Evolutionary conservation across 495 filamentous ascomycete species (phyloP).

Genomic region (Hypoxylon lenormandii): DNA sequence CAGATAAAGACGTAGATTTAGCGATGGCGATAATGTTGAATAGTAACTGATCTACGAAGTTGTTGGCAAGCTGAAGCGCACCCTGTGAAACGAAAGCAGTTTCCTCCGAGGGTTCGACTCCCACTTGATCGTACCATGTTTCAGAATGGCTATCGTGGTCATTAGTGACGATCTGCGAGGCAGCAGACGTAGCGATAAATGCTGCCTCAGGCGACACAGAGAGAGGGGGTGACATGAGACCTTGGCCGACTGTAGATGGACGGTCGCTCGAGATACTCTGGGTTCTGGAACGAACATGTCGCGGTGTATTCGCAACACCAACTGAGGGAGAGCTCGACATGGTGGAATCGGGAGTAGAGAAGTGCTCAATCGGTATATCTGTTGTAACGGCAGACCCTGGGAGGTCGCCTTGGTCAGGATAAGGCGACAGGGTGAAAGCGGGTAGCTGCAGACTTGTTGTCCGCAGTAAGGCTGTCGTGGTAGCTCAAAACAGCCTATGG

Average conservation of each 20-base stretch:
- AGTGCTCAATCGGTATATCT: slow-evolving; percentile 45
- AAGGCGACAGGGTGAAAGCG: slow-evolving; percentile 43
- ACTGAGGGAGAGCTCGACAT: slow-evolving; percentile 57
- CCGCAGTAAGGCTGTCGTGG: slow-evolving; percentile 13
- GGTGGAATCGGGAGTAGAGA: slow-evolving; percentile 52
- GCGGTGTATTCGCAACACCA: slow-evolving; percentile 53
- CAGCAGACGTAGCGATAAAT: slow-evolving; percentile 89
- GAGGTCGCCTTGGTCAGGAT: slow-evolving; percentile 44
- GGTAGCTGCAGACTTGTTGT: slow-evolving; percentile 34
- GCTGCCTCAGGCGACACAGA: slow-evolving; percentile 81
- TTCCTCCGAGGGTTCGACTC: slow-evolving; percentile 71
- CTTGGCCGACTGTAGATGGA: slow-evolving; percentile 61
- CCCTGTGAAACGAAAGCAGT: slow-evolving; percentile 78
- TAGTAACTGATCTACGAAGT: slow-evolving; percentile 92
- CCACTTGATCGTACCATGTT: slow-evolving; percentile 72
- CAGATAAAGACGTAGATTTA: slow-evolving; percentile 81
- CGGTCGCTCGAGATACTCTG: slow-evolving; percentile 69
- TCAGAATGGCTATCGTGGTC: slow-evolving; percentile 81
- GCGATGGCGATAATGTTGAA: slow-evolving; percentile 85
- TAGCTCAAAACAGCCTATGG: slow-evolving; percentile 19
- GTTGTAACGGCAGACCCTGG: slow-evolving; percentile 47
- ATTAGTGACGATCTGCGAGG: slow-evolving; percentile 89
- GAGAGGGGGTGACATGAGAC: slow-evolving; percentile 70
- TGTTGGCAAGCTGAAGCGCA: slow-evolving; percentile 84
- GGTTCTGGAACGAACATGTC: slow-evolving; percentile 57